These are phyloP conservation scores for Cryphonectria naterciae DNA, from an alignment of 2,329 filamentous ascomycete species.

Conservation along the genomic window DNA sequence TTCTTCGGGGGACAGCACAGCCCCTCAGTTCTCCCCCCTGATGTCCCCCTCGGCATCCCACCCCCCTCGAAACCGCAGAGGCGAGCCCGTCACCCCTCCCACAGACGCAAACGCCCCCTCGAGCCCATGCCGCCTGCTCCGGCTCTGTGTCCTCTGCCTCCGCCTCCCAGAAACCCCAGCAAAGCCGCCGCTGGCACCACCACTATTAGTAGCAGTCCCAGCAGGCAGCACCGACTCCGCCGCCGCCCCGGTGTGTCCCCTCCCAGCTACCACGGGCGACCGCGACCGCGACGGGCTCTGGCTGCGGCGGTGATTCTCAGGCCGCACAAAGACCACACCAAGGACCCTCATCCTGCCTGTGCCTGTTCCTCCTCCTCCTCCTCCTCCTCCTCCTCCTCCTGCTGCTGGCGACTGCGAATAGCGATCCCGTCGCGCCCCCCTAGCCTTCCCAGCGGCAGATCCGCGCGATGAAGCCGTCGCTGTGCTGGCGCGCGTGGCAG, in stretches of 20 bases:
- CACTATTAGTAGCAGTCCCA: constrained; percentile 33
- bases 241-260: constrained; percentile 32
- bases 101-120: constrained; percentile 23
- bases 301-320: constrained; percentile 37
- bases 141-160: constrained; percentile 44
- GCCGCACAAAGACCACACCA: constrained; percentile 37
- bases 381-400: not conserved
- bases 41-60: constrained; percentile 13
- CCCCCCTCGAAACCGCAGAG: constrained; percentile 23
- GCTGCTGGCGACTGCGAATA: not conserved
- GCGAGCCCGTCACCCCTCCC: constrained; percentile 20
- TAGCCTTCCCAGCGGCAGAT: not conserved
- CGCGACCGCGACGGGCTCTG: constrained; percentile 45
- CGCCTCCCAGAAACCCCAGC: constrained; percentile 33
- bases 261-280: constrained; percentile 30
- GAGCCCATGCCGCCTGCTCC: constrained; percentile 37
- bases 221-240: constrained; percentile 32
- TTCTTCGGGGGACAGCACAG: not conserved
- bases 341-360: not conserved
- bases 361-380: not conserved
- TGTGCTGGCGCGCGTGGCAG: not conserved
- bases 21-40: constrained; percentile 11
- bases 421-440: not conserved
- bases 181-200: constrained; percentile 6
- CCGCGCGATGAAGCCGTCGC: not conserved